Evolutionary conservation across 2,329 filamentous ascomycete species (phyloP).

Genomic region (Metarhizium brunneum): DNA sequence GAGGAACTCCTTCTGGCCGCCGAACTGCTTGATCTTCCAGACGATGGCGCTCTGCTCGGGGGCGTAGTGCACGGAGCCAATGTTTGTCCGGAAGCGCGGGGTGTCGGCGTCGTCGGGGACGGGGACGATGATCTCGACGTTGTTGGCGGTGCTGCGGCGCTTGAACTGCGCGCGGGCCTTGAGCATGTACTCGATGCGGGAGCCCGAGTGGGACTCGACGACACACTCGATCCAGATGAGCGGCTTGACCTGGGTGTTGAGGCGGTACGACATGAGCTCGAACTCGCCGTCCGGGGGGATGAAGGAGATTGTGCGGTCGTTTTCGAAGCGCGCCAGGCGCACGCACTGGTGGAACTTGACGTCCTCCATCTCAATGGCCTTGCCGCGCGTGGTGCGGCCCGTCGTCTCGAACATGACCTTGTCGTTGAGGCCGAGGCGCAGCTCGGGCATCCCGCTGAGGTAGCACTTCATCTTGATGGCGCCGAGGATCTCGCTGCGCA

Average conservation of each 20-base stretch:
- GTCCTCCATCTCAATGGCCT: constrained; percentile 99
- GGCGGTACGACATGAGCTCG: constrained; percentile 96
- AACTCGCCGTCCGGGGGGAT: constrained; percentile 98
- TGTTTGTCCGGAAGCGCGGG: constrained; percentile 93
- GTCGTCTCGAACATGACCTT: constrained; percentile 99
- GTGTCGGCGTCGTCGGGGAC: constrained; percentile 96
- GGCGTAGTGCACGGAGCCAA: constrained; percentile 93
- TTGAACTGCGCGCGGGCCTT: constrained; percentile 99
- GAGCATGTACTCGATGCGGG: constrained; percentile 96
- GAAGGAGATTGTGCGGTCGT: constrained; percentile 97
- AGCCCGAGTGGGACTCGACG: constrained; percentile 91
- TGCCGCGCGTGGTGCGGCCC: constrained; percentile 83
- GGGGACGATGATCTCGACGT: constrained; percentile 94
- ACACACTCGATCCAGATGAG: constrained; percentile 98
- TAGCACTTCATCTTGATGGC: constrained; percentile 99
- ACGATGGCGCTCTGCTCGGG: constrained; percentile 96
- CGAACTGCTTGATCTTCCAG: constrained; percentile 99
- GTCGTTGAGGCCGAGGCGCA: constrained; percentile 90
- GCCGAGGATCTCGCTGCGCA: constrained; percentile 91
- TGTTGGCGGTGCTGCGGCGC: constrained; percentile 93
- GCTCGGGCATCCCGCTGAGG: constrained; percentile 92
- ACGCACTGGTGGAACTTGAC: constrained; percentile 99
- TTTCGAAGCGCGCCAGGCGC: constrained; percentile 89
- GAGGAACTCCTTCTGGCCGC: constrained; percentile 94
- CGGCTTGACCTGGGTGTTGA: constrained; percentile 98